Conservation (phyloP, 768 basidiomycete species). For the Suillus variegatus region DNA sequence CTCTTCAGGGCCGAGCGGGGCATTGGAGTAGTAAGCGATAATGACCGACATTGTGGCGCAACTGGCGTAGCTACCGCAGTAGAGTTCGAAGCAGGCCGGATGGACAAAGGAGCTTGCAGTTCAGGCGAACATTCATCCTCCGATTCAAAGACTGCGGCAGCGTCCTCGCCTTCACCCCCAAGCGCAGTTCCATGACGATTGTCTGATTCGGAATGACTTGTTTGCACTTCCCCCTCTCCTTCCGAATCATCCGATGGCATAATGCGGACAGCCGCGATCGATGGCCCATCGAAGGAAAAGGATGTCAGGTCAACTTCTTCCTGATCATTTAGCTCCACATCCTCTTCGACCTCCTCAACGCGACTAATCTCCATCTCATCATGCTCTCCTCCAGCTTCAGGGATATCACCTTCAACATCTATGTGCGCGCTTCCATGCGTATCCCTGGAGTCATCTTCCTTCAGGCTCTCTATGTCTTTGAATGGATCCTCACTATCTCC, state of each 20-base stretch:
- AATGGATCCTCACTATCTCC: constrained; percentile 86
- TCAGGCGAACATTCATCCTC: constrained; percentile 41
- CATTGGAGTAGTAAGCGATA: constrained; percentile 24
- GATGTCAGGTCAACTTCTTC: constrained; percentile 70
- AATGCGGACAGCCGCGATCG: constrained; percentile 50
- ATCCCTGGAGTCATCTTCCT: constrained; percentile 53
- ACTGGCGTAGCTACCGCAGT: constrained; percentile 24
- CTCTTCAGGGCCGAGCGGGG: constrained; percentile 45
- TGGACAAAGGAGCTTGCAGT: constrained; percentile 7
- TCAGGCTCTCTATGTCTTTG: constrained; percentile 84
- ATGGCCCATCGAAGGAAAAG: constrained; percentile 69
- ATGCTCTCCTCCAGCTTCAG: constrained; percentile 15
- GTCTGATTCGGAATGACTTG: constrained; percentile 41
- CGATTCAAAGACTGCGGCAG: constrained; percentile 22
- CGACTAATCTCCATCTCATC: constrained; percentile 29
- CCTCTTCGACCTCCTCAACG: constrained; percentile 50
- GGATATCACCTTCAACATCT: constrained; percentile 7
- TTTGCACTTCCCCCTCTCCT: constrained; percentile 38
- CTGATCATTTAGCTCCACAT: constrained; percentile 48
- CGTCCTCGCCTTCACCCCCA: constrained; percentile 12
- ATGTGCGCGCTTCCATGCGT: constrained; percentile 7
- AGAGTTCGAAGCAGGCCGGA: neutral
- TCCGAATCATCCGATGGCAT: constrained; percentile 41
- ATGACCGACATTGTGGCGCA: constrained; percentile 13
- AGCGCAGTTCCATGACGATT: constrained; percentile 20